Evolutionary conservation across 2,329 filamentous ascomycete genomes (phyloP), one percentile per base, ranked within the genome.

Genomic region (Fusarium abutilonis): DNA sequence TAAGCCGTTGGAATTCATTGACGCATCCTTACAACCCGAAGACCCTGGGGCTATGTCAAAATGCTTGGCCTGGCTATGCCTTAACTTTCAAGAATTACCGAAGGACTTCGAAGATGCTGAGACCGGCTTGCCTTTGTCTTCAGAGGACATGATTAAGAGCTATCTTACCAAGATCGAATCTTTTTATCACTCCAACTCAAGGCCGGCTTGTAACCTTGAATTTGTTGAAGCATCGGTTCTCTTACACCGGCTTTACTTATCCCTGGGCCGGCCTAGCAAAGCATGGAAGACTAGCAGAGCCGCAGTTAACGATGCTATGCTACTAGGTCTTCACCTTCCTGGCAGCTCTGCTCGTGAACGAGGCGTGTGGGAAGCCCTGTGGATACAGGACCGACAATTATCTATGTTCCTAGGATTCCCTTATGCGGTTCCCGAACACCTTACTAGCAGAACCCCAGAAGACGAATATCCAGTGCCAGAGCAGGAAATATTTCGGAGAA

Each of bases 191-290:
- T n/a, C 14, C 5, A 28, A 40, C 6, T 41, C 54, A 4, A 32
- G 34, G 14, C 47, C 51, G 1, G 54, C 76, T 77, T 21, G 74
- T 41, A 77, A 14, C 1, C 63, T 85, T 0, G 79, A 85, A 45
- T 81, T 80, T 4, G 76, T 87, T 52, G 83, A 86, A 67, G 82
- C 79, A 45, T 75, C 83, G 38, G 73, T 81, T 44, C 68, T 87
- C 11, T 75, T 80, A 36, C 75, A 78, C 11, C 86, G 85, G 65
- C 78, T 82, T 59, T 81, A 83, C 59, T 73, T 83, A 47, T 82
- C 85, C 53, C 79, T 83, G 58, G 85, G 84, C 3, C 79, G 81
- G 38, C 83, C 85, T 10, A 79, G 82, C 32, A 78, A 80, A 60
- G 79, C 82, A 1, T 87, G 84, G 85, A 73, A 84, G 6, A 70